These are phyloP conservation scores for Linnemannia zychae DNA, from an alignment of 192 early-diverging fungal genomes.

Conservation along the genomic window DNA sequence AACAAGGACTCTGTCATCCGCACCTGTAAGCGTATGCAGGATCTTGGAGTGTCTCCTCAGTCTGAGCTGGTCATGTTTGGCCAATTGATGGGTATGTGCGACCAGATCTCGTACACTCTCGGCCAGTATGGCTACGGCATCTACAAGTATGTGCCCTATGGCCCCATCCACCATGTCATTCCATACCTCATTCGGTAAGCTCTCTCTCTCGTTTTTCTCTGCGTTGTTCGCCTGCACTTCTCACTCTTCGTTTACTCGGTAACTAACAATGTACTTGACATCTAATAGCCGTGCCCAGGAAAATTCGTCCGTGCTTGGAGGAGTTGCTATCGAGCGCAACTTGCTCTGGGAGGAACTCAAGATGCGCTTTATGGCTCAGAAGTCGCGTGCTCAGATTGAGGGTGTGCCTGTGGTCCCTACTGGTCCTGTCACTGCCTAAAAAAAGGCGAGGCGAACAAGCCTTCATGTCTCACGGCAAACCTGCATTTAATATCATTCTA, in stretches of 20 bases:
- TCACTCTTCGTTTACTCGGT: background rate
- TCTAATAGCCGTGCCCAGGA: conserved; percentile 82
- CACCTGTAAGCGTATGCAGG: conserved; percentile 72
- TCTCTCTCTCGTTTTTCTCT: background rate
- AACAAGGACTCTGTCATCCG: conserved; percentile 82
- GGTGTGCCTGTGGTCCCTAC: conserved; percentile 19
- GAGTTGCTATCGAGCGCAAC: conserved; percentile 68
- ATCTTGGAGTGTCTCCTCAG: conserved; percentile 63
- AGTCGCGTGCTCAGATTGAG: conserved; percentile 30
- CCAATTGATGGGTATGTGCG: conserved; percentile 95
- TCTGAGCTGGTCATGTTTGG: conserved; percentile 86
- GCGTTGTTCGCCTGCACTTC: background rate
- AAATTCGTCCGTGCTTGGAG: conserved; percentile 86
- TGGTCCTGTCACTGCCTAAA: conserved; percentile 21
- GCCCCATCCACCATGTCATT: conserved; percentile 90
- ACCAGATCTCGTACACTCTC: conserved; percentile 87
- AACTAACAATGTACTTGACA: background rate
- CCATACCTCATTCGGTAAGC: conserved; percentile 87
- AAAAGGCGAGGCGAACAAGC: background rate
- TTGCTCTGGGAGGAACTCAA: conserved; percentile 71
- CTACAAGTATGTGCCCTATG: conserved; percentile 96
- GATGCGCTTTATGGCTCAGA: conserved; percentile 36
- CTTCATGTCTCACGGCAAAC: background rate
- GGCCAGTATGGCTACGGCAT: conserved; percentile 79
- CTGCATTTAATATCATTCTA: background rate